Evolutionary conservation across 192 early-diverging fungal species (phyloP).

Genomic region (Spinellus fusiger): DNA sequence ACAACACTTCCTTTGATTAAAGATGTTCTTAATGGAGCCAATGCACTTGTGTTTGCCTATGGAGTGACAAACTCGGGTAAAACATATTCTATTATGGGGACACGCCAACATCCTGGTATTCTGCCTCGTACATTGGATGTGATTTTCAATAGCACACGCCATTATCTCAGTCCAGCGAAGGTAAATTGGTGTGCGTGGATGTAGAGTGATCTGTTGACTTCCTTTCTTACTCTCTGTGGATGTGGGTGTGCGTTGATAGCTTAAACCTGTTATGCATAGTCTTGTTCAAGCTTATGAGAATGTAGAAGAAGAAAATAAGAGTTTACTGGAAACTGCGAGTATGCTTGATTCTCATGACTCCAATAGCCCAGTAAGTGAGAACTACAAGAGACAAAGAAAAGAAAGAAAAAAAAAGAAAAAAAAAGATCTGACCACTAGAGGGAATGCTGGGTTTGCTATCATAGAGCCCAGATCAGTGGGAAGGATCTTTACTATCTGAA

Average conservation of each 20-base stretch:
- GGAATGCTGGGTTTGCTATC: no score
- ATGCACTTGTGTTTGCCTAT: constrained; percentile 64
- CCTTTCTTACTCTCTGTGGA: neutral
- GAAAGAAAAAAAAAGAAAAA: neutral
- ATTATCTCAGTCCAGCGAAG: constrained; percentile 18
- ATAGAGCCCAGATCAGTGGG: neutral
- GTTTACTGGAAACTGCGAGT: neutral
- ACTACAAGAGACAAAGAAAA: neutral
- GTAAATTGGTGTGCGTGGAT: neutral
- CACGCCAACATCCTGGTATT: constrained; percentile 39
- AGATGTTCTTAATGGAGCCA: constrained; percentile 50
- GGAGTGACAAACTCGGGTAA: constrained; percentile 70
- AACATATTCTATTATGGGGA: constrained; percentile 61
- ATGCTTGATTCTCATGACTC: neutral
- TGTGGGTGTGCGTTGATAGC: neutral
- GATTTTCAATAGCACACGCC: constrained; percentile 45
- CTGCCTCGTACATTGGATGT: constrained; percentile 54
- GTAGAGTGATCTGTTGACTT: no score
- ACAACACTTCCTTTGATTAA: constrained; percentile 50
- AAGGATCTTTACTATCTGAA: neutral
- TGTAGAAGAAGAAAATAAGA: constrained; percentile 16
- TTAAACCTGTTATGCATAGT: constrained; percentile 34
- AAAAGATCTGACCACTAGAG: neutral
- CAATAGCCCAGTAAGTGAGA: neutral
- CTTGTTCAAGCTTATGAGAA: constrained; percentile 22